Conservation (phyloP, 495 filamentous ascomycete species). For the Mytilinidion resinicola region DNA sequence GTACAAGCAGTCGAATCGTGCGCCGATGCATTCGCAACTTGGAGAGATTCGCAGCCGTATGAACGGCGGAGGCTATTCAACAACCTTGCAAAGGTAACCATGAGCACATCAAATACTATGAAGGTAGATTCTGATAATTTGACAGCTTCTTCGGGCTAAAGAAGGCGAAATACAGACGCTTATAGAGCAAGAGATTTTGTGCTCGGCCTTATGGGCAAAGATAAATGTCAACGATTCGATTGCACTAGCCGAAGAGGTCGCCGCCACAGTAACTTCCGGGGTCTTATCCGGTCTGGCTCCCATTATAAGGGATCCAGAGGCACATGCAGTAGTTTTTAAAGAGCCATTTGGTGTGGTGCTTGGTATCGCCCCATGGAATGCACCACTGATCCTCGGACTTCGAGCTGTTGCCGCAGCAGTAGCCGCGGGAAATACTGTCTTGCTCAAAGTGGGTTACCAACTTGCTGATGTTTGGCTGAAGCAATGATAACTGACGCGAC, state of each 20-base stretch:
- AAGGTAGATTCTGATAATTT: too few species aligned
- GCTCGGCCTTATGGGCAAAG: slow-evolving; percentile 15
- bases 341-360: slow-evolving; percentile 31
- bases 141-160: too few species aligned
- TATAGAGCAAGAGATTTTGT: too few species aligned
- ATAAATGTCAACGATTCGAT: slow-evolving; percentile 22
- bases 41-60: too few species aligned
- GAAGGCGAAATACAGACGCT: too few species aligned
- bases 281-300: slow-evolving; percentile 22
- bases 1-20: too few species aligned
- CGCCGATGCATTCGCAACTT: too few species aligned
- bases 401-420: slow-evolving; percentile 12
- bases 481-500: too few species aligned
- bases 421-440: slow-evolving; percentile 21
- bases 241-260: slow-evolving; percentile 29
- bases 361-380: slow-evolving; percentile 33
- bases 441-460: slow-evolving; percentile 10
- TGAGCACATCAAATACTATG: too few species aligned
- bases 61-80: too few species aligned
- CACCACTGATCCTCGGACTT: slow-evolving; percentile 26
- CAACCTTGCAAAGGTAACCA: too few species aligned
- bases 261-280: slow-evolving; percentile 19
- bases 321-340: slow-evolving; percentile 30
- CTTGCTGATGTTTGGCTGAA: too few species aligned
- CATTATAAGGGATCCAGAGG: slow-evolving; percentile 29